Evolutionary conservation across 2,329 filamentous ascomycete species (phyloP), one percentile per base, ranked within the genome.

Genomic region (Claviceps lovelessii): DNA sequence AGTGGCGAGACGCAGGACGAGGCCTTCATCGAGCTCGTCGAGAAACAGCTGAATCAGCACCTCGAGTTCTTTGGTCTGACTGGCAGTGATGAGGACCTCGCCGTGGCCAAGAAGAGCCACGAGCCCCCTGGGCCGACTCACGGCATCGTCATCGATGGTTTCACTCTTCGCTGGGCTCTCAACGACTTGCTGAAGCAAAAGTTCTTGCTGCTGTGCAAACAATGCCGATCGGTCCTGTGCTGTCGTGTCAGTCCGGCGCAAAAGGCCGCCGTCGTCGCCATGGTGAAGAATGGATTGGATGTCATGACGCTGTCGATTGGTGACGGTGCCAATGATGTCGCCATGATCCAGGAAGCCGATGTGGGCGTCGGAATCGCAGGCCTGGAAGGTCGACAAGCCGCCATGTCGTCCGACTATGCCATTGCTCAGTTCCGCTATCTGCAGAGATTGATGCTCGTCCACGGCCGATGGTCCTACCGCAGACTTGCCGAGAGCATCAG

Each of bases 281-380:
- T 98, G 83, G 94, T 98, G 60, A 96, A 96, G 75, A 85, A 84
- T 58, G 91, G 93, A 29, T 75, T 98, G 47, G 89, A 97, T 67
- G 90, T 97, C 64, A 95, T 98, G 83, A 96, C 93, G 0, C 78
- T 96, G 37, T 90, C 90, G 1, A 87, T 96, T 57, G 90, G 90
- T 57, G 90, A 96, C 64, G 90, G 90, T 65, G 90, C 90, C 65
- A 96, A 96, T 68, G 90, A 96, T 69, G 89, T 96, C 58, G 90
- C 90, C 61, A 96, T 96, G 90, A 96, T 96, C 63, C 90, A 96
- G 70, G 90, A 95, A 70, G 90, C 90, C 17, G 88, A 96, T 67
- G 88, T 96, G n/a, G 90, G 90, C 67, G 90, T 96, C 47, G 90
- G 90, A 70, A 95, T 96, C 67, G 90, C 89, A 58, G 90, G 90